Percentiles rank a stretch among this genome's conserved stretches.
Evolutionary conservation across 75 land plant species (phyloP).

Genomic region (Pseudotsuga menziesii): DNA sequence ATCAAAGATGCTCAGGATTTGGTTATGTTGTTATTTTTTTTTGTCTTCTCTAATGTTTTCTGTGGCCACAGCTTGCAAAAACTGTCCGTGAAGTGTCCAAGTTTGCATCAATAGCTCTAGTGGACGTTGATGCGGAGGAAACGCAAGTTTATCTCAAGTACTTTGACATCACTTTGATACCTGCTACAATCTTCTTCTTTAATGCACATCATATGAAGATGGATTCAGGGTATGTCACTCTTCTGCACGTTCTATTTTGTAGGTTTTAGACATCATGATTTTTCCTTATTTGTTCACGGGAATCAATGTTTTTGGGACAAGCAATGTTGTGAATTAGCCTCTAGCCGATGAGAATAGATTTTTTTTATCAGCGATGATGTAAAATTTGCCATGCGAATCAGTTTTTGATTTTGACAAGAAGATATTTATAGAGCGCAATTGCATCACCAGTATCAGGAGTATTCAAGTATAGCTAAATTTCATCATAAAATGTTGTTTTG

Average conservation of each 20-base stretch:
- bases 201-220: constrained; percentile 99
- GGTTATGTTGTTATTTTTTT: constrained; percentile 1
- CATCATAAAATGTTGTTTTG: not conserved
- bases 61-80: constrained; percentile 58
- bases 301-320: not conserved
- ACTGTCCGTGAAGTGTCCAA: constrained; percentile 69
- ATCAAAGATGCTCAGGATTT: not conserved
- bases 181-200: constrained; percentile 95
- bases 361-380: not conserved
- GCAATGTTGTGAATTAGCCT: not conserved
- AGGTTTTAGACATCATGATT: not conserved
- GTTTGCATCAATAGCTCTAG: constrained; percentile 74
- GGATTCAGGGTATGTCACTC: constrained; percentile 79
- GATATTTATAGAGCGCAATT: not conserved
- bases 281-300: not conserved
- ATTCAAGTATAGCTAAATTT: not conserved
- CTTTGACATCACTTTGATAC: constrained; percentile 85
- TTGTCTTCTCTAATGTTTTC: not conserved
- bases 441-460: not conserved
- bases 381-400: not conserved
- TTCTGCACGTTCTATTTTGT: not conserved
- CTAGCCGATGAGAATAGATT: not conserved
- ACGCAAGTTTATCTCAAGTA: constrained; percentile 80
- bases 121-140: constrained; percentile 78
- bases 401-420: not conserved